Conservation (phyloP, 495 filamentous ascomycete genomes). For the Xylaria nigripes region DNA sequence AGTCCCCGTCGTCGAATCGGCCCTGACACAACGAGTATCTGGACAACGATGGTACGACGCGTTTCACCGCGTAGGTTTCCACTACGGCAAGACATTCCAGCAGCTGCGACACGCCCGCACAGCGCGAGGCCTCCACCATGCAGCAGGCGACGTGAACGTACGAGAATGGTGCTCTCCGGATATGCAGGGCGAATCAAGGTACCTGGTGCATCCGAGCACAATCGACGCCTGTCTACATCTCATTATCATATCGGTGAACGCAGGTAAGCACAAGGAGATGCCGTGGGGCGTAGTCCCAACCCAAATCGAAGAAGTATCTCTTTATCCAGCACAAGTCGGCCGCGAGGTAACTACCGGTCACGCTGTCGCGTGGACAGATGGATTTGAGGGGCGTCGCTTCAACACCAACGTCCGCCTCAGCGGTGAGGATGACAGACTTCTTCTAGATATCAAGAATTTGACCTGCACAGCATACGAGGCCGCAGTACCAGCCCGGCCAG, state of each 20-base stretch:
- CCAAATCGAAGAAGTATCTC: constrained; percentile 10
- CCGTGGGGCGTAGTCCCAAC: constrained; percentile 15
- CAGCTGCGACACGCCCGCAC: constrained; percentile 11
- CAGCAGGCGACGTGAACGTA: constrained; percentile 11
- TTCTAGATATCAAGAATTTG: constrained; percentile 16
- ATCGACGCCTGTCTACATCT: constrained; percentile 27
- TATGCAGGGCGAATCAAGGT: constrained; percentile 18
- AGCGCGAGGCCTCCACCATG: constrained; percentile 8
- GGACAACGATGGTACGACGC: constrained; percentile 16
- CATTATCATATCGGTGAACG: constrained; percentile 16
- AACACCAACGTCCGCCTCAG: constrained; percentile 16
- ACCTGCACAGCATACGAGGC: constrained; percentile 17
- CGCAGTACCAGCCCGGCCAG: constrained; percentile 16
- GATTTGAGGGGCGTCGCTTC: constrained; percentile 14
- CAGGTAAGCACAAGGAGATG: constrained; percentile 18
- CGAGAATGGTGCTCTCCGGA: constrained; percentile 3
- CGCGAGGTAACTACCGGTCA: constrained; percentile 1
- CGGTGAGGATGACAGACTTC: constrained; percentile 1
- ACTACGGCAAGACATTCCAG: constrained; percentile 17
- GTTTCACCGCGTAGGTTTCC: constrained; percentile 17
- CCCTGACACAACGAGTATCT: constrained; percentile 14
- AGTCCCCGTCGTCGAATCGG: constrained; percentile 10
- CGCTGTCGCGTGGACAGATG: constrained; percentile 17
- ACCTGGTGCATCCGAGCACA: constrained; percentile 37
- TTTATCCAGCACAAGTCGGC: background rate